Conservation (phyloP, 495 filamentous ascomycete species). For the Aspergillus carlsbadensis region DNA sequence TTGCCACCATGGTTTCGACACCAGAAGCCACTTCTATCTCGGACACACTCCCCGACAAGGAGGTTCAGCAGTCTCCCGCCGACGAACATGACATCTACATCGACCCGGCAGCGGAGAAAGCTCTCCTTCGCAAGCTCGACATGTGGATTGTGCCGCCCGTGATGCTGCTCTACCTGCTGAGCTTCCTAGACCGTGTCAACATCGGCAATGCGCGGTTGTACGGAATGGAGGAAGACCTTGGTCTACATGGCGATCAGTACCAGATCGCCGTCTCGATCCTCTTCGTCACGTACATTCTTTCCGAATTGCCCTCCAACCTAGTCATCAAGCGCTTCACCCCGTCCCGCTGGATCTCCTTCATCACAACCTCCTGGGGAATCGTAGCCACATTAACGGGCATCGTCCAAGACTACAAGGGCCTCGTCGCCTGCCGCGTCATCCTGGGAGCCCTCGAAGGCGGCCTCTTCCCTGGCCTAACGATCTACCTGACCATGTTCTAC, state of each 20-base stretch:
- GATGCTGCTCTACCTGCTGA: conserved; percentile 46
- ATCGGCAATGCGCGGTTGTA: conserved; percentile 30
- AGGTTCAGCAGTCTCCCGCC: background rate
- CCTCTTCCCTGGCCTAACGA: conserved; percentile 64
- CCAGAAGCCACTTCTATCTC: background rate
- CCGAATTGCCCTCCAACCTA: conserved; percentile 10
- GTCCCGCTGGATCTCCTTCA: conserved; percentile 15
- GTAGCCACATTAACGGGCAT: conserved; percentile 11
- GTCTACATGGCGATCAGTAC: conserved; percentile 19
- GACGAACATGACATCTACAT: conserved; percentile 13
- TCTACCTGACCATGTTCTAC: conserved; percentile 54
- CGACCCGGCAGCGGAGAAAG: conserved; percentile 15
- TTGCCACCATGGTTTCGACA: conserved; percentile 1
- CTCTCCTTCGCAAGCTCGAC: conserved; percentile 36
- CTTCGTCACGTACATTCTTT: conserved; percentile 16
- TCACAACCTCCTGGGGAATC: conserved; percentile 11
- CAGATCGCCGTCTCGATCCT: conserved; percentile 29
- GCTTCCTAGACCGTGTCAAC: conserved; percentile 47
- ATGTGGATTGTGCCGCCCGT: conserved; percentile 45
- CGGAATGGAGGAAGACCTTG: conserved; percentile 10
- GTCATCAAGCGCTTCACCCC: conserved; percentile 13
- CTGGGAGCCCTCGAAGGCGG: conserved; percentile 65
- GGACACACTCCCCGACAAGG: conserved; percentile 2
- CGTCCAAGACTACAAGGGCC: background rate
- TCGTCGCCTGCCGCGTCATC: conserved; percentile 35